These are phyloP conservation scores for Ascochyta rabiei DNA, from an alignment of 2,329 filamentous ascomycete genomes.

Conservation along the genomic window DNA sequence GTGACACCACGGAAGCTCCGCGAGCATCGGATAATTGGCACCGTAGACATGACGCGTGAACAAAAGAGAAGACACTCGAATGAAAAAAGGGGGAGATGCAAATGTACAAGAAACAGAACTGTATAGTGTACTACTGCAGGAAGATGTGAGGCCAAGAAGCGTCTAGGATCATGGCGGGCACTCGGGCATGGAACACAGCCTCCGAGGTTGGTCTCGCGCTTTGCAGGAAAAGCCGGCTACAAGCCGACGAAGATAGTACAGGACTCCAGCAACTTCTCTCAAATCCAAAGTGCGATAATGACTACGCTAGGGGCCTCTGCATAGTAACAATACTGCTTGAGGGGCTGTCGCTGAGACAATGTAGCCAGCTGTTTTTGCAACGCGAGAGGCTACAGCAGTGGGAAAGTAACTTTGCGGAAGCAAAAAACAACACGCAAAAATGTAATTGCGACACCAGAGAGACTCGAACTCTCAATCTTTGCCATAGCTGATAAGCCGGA, in stretches of 20 bases:
- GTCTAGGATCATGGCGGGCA: not conserved
- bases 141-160: not conserved
- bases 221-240: no score
- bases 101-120: not conserved
- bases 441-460: conserved; percentile 48
- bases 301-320: no score
- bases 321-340: no score
- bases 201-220: not conserved
- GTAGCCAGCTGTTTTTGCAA: no score
- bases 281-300: no score
- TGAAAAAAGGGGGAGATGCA: not conserved
- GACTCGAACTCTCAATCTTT: conserved; percentile 55
- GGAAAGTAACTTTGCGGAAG: no score
- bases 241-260: no score
- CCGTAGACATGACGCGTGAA: not conserved
- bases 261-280: no score
- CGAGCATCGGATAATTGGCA: conserved; percentile 9
- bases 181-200: not conserved
- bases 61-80: not conserved
- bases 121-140: no score
- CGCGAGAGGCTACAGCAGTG: no score
- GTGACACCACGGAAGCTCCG: conserved; percentile 11
- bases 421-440: conserved; percentile 24
- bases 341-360: no score
- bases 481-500: conserved; percentile 44